Conservation (phyloP, 352 stramenopile genomes). For the Globisporangium spinosum region DNA sequence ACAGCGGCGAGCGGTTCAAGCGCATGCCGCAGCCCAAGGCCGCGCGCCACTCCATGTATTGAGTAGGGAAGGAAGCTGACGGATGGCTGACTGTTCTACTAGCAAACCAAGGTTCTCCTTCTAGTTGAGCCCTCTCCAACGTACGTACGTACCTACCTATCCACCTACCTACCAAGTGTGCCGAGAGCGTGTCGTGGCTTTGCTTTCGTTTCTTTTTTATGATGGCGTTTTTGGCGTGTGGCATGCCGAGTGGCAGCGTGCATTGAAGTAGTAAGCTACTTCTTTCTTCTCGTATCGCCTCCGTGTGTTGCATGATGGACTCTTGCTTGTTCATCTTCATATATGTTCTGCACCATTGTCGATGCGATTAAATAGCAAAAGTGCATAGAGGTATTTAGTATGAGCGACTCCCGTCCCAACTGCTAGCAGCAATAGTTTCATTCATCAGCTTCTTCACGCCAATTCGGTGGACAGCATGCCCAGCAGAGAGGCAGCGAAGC, state of each 20-base stretch:
- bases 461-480: conserved; percentile 12
- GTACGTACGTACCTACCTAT: background rate
- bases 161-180: background rate
- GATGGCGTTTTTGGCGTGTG: conserved; percentile 1
- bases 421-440: background rate
- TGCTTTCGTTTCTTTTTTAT: background rate
- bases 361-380: conserved; percentile 6
- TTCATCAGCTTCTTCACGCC: background rate
- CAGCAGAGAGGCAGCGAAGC: conserved; percentile 18
- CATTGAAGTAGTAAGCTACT: conserved; percentile 3
- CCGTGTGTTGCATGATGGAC: background rate
- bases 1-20: conserved; percentile 34
- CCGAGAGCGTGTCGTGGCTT: background rate
- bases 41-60: conserved; percentile 18
- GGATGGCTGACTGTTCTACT: background rate
- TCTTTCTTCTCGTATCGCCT: background rate
- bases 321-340: background rate
- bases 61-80: background rate
- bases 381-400: no score
- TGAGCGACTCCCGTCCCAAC: background rate
- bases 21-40: conserved; percentile 15
- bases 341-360: background rate
- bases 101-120: background rate
- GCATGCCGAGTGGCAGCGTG: conserved; percentile 6
- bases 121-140: background rate